Conservation (phyloP, 176 grass and related monocot genomes). For the Dactylis glomerata region DNA sequence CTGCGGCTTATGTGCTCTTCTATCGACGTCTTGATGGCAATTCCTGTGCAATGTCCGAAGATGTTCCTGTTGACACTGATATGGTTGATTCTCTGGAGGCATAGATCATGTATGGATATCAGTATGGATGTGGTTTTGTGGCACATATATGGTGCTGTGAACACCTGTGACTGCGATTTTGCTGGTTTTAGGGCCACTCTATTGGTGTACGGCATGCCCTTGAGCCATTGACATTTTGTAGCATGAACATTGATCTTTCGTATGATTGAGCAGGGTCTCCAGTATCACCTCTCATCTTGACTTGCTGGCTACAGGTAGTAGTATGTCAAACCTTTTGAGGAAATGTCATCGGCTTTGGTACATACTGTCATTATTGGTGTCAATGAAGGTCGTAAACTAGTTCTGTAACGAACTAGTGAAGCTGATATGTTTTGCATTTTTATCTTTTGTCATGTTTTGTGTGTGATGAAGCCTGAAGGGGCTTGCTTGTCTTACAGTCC, state of each 20-base stretch:
- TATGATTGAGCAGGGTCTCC: neutral
- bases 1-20: constrained; percentile 89
- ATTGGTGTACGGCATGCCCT: neutral
- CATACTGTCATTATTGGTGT: neutral
- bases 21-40: constrained; percentile 54
- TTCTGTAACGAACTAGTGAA: constrained; percentile 1
- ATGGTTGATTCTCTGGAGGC: constrained; percentile 45
- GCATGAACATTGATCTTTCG: neutral
- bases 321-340: neutral
- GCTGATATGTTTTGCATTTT: constrained; percentile 5
- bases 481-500: neutral
- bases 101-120: constrained; percentile 7
- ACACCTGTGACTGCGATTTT: constrained; percentile 8
- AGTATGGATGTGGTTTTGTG: constrained; percentile 15
- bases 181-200: neutral
- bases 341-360: neutral
- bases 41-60: constrained; percentile 28
- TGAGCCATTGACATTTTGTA: neutral
- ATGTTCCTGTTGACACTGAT: constrained; percentile 30
- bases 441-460: neutral
- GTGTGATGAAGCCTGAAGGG: neutral
- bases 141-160: neutral
- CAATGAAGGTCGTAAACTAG: neutral
- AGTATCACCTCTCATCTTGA: neutral
- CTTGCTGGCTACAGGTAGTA: neutral